These are phyloP conservation scores for Vigna trinervia DNA, from an alignment of 306 rosid species.

Conservation along the genomic window DNA sequence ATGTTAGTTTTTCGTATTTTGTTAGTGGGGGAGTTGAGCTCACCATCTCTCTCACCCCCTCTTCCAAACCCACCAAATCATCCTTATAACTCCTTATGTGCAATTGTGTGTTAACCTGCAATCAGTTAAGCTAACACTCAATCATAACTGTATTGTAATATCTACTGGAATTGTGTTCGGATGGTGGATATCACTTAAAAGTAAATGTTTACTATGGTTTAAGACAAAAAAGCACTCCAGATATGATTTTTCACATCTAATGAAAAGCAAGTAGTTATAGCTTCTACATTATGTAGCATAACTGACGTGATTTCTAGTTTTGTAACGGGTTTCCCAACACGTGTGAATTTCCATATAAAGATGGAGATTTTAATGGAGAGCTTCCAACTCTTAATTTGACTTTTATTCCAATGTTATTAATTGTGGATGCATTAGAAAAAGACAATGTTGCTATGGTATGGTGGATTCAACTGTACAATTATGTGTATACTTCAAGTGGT, in stretches of 20 bases:
- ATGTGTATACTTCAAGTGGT: slow-evolving; percentile 14
- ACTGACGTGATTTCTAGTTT: not conserved
- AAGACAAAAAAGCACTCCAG: not conserved
- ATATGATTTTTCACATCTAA: not conserved
- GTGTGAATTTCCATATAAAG: not conserved
- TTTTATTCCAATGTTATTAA: not conserved
- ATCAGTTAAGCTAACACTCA: not conserved
- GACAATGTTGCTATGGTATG: not conserved
- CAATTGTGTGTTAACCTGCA: not conserved
- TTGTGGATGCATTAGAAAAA: not conserved
- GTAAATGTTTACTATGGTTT: not conserved
- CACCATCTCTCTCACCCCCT: too few species aligned
- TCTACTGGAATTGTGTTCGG: not conserved
- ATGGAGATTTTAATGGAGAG: not conserved
- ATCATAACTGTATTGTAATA: not conserved
- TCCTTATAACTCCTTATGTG: not conserved
- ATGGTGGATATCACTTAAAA: not conserved
- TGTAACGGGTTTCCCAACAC: not conserved
- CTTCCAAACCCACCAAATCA: too few species aligned
- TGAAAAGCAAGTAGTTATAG: not conserved
- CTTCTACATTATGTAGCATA: not conserved
- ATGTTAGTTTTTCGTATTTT: too few species aligned
- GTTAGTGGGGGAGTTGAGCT: too few species aligned
- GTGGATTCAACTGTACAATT: not conserved
- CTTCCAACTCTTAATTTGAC: not conserved